A percentile compares a stretch with the other conserved stretches of the same genome.
phyloP scores from a whole-genome alignment of 2,329 filamentous ascomycete species.

The Penicillium digitatum region DNA sequence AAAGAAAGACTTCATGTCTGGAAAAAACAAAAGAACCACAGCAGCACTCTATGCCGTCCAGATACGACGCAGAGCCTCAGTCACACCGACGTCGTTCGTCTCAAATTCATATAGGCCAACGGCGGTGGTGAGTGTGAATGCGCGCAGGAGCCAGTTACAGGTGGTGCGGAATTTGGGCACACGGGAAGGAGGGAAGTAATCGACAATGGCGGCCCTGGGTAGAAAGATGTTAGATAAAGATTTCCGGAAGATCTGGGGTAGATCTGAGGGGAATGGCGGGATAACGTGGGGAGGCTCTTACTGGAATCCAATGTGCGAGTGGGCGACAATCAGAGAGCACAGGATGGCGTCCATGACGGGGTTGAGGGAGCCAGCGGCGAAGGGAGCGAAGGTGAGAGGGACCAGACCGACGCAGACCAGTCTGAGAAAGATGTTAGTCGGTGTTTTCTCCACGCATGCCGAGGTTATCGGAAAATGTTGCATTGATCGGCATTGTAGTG shows the following conservation, averaged over 20 bases:
- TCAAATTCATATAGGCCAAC: conserved; percentile 96
- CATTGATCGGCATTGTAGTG: neutral
- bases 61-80: conserved; percentile 79
- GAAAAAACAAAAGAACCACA: conserved; percentile 8
- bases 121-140: conserved; percentile 73
- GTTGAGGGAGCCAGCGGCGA: conserved; percentile 87
- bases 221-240: conserved; percentile 12
- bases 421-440: conserved; percentile 42
- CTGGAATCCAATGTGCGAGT: conserved; percentile 96
- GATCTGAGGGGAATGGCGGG: neutral
- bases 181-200: conserved; percentile 76
- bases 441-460: neutral
- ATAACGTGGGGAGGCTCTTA: conserved; percentile 39
- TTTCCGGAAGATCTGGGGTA: neutral
- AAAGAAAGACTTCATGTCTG: conserved; percentile 20
- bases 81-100: conserved; percentile 95
- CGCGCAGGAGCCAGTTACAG: conserved; percentile 75
- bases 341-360: conserved; percentile 82
- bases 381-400: conserved; percentile 83
- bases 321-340: conserved; percentile 76
- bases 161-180: conserved; percentile 63
- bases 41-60: conserved; percentile 65
- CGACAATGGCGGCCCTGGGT: conserved; percentile 67
- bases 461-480: neutral
- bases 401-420: conserved; percentile 74